Conservation (phyloP, 352 stramenopile genomes). For the Phytophthora pistaciae region DNA sequence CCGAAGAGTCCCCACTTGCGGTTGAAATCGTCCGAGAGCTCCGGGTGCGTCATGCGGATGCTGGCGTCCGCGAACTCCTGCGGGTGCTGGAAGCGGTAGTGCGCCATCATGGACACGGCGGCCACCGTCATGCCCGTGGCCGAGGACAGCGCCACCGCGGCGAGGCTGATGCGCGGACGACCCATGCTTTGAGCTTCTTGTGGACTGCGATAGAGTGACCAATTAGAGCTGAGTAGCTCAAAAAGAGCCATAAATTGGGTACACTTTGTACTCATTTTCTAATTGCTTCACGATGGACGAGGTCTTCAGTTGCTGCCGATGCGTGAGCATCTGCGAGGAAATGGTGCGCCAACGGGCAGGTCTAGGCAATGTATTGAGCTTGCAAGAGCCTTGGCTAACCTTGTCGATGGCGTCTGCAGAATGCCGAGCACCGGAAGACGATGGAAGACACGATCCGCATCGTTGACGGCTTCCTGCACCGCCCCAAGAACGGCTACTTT, state of each 20-base stretch:
- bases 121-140: conserved; percentile 86
- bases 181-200: conserved; percentile 32
- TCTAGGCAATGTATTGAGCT: neutral
- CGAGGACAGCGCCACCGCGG: conserved; percentile 72
- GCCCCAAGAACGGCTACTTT: conserved; percentile 76
- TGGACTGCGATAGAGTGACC: conserved; percentile 1
- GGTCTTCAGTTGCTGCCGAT: conserved; percentile 63
- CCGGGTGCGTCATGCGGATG: conserved; percentile 81
- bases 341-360: conserved; percentile 50
- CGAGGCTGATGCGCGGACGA: conserved; percentile 55
- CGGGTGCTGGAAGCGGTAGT: conserved; percentile 86
- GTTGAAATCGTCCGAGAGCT: conserved; percentile 75
- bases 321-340: conserved; percentile 80
- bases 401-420: conserved; percentile 41
- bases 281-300: conserved; percentile 25
- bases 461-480: conserved; percentile 71
- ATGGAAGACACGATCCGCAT: conserved; percentile 87
- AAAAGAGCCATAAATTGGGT: neutral
- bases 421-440: conserved; percentile 75
- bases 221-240: neutral
- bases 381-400: neutral
- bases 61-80: conserved; percentile 86
- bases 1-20: conserved; percentile 88
- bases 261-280: conserved; percentile 14
- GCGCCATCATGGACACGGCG: conserved; percentile 82